Evolutionary conservation across 2,329 filamentous ascomycete genomes (phyloP).

Genomic region (Byssoonygena ceratinophila): DNA sequence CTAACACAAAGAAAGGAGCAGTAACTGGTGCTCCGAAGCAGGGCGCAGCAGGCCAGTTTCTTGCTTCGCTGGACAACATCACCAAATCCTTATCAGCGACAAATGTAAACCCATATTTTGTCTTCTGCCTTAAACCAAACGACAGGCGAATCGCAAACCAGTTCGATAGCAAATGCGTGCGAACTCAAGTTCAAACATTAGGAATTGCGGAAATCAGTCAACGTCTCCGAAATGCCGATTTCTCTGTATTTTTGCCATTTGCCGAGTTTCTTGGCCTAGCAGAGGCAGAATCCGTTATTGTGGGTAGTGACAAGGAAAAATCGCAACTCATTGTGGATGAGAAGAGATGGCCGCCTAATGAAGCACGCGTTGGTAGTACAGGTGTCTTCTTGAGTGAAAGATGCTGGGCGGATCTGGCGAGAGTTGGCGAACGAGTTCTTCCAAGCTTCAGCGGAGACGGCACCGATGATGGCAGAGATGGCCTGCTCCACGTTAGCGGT

Average conservation of each 20-base stretch:
- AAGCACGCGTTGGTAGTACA: constrained; percentile 80
- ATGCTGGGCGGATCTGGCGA: constrained; percentile 85
- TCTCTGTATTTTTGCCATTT: constrained; percentile 90
- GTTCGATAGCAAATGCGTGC: constrained; percentile 97
- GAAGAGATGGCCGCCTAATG: constrained; percentile 83
- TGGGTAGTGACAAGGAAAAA: constrained; percentile 87
- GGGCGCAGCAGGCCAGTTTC: constrained; percentile 84
- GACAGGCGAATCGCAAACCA: constrained; percentile 95
- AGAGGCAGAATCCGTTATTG: constrained; percentile 71
- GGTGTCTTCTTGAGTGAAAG: constrained; percentile 92
- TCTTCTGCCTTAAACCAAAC: constrained; percentile 96
- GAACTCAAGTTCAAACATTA: constrained; percentile 86
- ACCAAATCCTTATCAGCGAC: constrained; percentile 72
- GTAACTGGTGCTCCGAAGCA: constrained; percentile 46
- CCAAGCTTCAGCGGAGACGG: constrained; percentile 53
- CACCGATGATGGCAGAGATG: constrained; percentile 47
- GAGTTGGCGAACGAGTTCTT: constrained; percentile 53
- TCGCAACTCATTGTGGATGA: constrained; percentile 84
- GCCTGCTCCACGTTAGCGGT: constrained; percentile 45
- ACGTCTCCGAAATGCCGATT: constrained; percentile 81
- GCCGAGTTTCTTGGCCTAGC: constrained; percentile 86
- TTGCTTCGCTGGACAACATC: constrained; percentile 80
- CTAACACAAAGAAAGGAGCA: constrained; percentile 25
- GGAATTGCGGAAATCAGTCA: constrained; percentile 97
- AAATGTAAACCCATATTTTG: constrained; percentile 85